Conservation (phyloP, 164 flowering plant species). For the Annona squamosa region DNA sequence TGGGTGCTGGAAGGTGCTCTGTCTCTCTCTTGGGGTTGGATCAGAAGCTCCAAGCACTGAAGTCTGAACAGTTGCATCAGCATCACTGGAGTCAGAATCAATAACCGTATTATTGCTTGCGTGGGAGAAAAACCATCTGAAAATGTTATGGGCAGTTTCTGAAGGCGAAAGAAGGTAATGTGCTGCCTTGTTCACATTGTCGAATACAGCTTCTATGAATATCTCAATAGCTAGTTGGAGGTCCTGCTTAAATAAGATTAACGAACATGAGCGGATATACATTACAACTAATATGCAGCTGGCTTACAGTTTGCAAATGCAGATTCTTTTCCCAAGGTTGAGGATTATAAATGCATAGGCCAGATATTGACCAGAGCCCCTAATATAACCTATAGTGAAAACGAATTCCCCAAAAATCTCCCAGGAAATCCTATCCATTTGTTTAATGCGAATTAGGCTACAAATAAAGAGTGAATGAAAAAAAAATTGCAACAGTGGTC, state of each 20-base stretch:
- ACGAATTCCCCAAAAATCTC: neutral
- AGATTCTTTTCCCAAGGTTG: too few relatives aligned
- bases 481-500: neutral
- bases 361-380: neutral
- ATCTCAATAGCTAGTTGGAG: slow-evolving; percentile 89
- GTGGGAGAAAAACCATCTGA: slow-evolving; percentile 39
- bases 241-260: slow-evolving; percentile 46
- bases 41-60: slow-evolving; percentile 66
- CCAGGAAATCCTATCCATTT: neutral
- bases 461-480: neutral
- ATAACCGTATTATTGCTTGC: neutral
- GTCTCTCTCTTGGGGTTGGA: slow-evolving; percentile 64
- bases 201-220: slow-evolving; percentile 74
- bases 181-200: slow-evolving; percentile 67
- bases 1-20: slow-evolving; percentile 37
- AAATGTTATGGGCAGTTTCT: slow-evolving; percentile 32
- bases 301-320: neutral
- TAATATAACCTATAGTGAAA: neutral
- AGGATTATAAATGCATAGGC: neutral
- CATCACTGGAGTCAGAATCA: slow-evolving; percentile 17
- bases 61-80: slow-evolving; percentile 35
- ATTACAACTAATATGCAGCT: neutral
- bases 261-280: neutral
- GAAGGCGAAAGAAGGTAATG: slow-evolving; percentile 68
- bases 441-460: neutral